phyloP scores from a whole-genome alignment of 2,329 filamentous ascomycete genomes.

The Monilinia fructicola region DNA sequence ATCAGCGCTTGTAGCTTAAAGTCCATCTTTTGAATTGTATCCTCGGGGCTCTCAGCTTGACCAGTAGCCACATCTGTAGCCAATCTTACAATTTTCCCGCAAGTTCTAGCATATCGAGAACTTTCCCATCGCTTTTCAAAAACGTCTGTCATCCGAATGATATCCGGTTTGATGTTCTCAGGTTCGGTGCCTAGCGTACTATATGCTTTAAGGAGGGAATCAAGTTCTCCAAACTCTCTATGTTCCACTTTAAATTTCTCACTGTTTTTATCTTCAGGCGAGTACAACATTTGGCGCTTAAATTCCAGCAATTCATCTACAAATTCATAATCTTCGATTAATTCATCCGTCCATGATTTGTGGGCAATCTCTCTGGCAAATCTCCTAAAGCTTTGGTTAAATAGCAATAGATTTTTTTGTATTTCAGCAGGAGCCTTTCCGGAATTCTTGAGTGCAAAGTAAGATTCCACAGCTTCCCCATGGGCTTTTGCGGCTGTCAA shows the following conservation, averaged over 20 bases:
- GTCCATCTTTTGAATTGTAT: neutral
- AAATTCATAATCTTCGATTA: neutral
- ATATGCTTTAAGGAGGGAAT: neutral
- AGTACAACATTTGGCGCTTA: neutral
- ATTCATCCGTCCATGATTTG: neutral
- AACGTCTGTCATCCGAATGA: neutral
- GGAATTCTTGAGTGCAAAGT: neutral
- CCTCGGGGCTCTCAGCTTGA: neutral
- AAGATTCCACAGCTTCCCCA: neutral
- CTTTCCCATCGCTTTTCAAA: neutral
- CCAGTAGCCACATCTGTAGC: neutral
- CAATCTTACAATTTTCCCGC: neutral
- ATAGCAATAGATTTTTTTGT: neutral
- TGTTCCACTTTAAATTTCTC: neutral
- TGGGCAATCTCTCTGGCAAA: neutral
- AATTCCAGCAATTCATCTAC: constrained; percentile 12
- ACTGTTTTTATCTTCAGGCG: neutral
- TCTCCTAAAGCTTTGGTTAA: constrained; percentile 6
- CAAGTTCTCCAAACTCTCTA: neutral
- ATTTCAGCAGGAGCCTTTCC: neutral
- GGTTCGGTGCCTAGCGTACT: neutral
- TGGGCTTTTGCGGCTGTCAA: neutral
- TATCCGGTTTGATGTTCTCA: neutral
- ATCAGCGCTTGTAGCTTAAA: neutral
- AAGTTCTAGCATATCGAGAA: neutral